Conservation (phyloP, 176 grass and related monocot species). For the Eleusine coracana region DNA sequence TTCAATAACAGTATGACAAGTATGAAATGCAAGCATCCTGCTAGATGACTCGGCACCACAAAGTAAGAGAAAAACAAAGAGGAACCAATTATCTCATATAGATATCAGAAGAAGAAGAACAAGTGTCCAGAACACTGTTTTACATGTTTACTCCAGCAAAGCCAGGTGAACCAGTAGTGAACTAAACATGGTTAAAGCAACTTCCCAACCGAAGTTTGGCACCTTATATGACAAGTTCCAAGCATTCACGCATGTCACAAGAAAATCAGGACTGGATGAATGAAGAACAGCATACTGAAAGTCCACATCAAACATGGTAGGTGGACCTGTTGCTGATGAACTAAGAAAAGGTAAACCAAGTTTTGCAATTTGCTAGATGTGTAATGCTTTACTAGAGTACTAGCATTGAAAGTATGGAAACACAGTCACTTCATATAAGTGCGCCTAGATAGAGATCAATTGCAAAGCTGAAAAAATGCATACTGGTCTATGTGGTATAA, state of each 20-base stretch:
- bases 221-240: slow-evolving; percentile 29
- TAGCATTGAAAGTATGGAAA: background rate
- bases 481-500: background rate
- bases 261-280: slow-evolving; percentile 8
- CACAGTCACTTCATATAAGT: slow-evolving; percentile 3
- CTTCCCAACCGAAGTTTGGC: slow-evolving; percentile 1
- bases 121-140: background rate
- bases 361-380: background rate
- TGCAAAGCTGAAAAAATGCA: slow-evolving; percentile 25
- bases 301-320: slow-evolving; percentile 18
- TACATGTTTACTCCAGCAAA: slow-evolving; percentile 12
- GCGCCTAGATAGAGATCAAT: slow-evolving; percentile 19
- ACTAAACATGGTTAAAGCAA: slow-evolving; percentile 16
- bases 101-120: slow-evolving; percentile 8
- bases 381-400: slow-evolving; percentile 24
- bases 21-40: slow-evolving; percentile 7
- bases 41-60: slow-evolving; percentile 22
- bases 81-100: background rate
- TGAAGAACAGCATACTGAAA: background rate
- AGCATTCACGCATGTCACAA: slow-evolving; percentile 10
- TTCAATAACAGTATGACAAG: slow-evolving; percentile 11
- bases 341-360: slow-evolving; percentile 9
- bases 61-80: slow-evolving; percentile 9
- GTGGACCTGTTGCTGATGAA: background rate
- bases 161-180: background rate